Percentiles rank a stretch among this genome's conserved stretches.
Evolutionary conservation across 208 protist genomes (phyloP).

Genomic region (Trypanosoma grayi): DNA sequence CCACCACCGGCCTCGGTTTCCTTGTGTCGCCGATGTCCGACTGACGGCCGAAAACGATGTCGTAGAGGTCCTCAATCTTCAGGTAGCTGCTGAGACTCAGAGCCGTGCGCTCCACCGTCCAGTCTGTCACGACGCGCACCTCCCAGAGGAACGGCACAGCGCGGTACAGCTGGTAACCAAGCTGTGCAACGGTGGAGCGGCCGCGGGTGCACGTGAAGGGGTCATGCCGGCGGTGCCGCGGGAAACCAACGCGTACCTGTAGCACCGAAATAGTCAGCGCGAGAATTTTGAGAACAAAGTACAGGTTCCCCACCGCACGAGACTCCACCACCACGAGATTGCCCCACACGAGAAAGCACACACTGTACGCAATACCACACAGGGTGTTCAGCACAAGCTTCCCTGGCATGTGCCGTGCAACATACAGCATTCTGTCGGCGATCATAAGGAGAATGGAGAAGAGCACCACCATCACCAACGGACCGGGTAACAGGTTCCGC

Average conservation of each 20-base stretch:
- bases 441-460: conserved; percentile 60
- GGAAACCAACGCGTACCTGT: conserved; percentile 70
- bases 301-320: conserved; percentile 33
- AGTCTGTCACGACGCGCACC: conserved; percentile 70
- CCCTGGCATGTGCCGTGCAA: conserved; percentile 34
- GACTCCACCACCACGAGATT: conserved; percentile 24
- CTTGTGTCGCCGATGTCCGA: conserved; percentile 23
- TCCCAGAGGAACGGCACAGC: conserved; percentile 82
- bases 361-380: conserved; percentile 35
- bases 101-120: conserved; percentile 64
- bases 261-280: conserved; percentile 39
- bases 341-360: conserved; percentile 58
- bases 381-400: conserved; percentile 55
- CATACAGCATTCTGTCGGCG: conserved; percentile 74
- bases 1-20: conserved; percentile 22
- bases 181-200: conserved; percentile 26
- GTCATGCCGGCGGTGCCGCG: conserved; percentile 51
- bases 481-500: conserved; percentile 70
- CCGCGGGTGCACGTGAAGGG: conserved; percentile 51
- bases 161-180: conserved; percentile 48
- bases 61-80: conserved; percentile 74
- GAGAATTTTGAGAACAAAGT: conserved; percentile 48
- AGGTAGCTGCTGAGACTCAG: conserved; percentile 71
- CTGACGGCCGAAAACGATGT: conserved; percentile 48
- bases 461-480: conserved; percentile 62